Evolutionary conservation across 108 stramenopile species (phyloP).

Genomic region (Bacterosira constricta): DNA sequence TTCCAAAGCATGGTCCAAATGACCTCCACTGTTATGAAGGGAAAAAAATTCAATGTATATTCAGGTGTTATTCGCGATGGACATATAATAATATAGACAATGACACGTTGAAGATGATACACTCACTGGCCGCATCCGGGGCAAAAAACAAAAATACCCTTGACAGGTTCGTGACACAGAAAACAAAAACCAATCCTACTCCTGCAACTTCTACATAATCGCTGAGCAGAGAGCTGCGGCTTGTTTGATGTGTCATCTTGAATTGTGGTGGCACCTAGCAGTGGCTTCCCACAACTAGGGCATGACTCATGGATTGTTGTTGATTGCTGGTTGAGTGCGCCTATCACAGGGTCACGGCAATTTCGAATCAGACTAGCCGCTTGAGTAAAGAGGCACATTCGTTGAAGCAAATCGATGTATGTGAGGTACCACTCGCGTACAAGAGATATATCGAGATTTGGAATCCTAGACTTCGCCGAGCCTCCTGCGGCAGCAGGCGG

Average conservation of each 20-base stretch:
- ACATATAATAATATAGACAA: slow-evolving; percentile 15
- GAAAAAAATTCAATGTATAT: not conserved
- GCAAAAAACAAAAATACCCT: slow-evolving; percentile 86
- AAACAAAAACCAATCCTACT: slow-evolving; percentile 78
- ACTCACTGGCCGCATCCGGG: slow-evolving; percentile 83
- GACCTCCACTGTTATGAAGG: not conserved
- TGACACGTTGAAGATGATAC: not conserved
- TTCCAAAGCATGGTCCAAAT: slow-evolving; percentile 69
- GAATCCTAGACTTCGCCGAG: slow-evolving; percentile 50
- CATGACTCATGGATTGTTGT: slow-evolving; percentile 87
- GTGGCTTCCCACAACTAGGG: slow-evolving; percentile 75
- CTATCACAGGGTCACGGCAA: slow-evolving; percentile 74
- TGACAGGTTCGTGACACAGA: slow-evolving; percentile 83
- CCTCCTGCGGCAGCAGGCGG: slow-evolving; percentile 40
- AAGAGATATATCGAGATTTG: slow-evolving; percentile 58
- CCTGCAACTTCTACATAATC: slow-evolving; percentile 74
- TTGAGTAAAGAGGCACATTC: slow-evolving; percentile 83
- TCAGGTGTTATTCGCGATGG: not conserved
- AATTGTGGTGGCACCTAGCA: slow-evolving; percentile 23
- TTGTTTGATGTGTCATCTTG: slow-evolving; percentile 9
- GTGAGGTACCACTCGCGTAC: slow-evolving; percentile 88
- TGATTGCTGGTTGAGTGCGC: slow-evolving; percentile 80
- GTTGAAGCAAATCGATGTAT: slow-evolving; percentile 83
- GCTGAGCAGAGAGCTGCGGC: slow-evolving; percentile 26
- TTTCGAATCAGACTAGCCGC: slow-evolving; percentile 70